A percentile compares a stretch with the other conserved stretches of the same genome.
phyloP scores from a whole-genome alignment of 164 flowering plant genomes.

The Piper betle region DNA sequence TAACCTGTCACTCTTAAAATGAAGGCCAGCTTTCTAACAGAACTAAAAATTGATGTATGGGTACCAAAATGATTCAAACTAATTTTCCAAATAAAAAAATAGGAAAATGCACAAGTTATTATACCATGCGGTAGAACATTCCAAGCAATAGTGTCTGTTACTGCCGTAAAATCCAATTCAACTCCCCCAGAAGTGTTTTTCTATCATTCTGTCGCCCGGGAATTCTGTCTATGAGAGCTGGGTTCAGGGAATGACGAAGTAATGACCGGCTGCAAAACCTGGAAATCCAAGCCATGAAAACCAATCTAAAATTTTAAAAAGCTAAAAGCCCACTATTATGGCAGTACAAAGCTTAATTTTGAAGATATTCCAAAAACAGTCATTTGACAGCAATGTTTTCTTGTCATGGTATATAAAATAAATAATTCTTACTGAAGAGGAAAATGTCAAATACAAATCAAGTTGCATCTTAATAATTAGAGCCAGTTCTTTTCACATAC shows the following conservation, averaged over 20 bases:
- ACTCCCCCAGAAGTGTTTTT: slow-evolving; percentile 87
- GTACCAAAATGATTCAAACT: too few relatives aligned
- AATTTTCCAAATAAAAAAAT: not conserved
- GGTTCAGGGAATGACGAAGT: slow-evolving; percentile 60
- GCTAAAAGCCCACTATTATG: not conserved
- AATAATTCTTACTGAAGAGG: too few relatives aligned
- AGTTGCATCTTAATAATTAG: too few relatives aligned
- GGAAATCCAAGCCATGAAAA: slow-evolving; percentile 1
- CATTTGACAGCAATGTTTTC: not conserved
- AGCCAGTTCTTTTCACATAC: too few relatives aligned
- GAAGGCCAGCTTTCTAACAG: too few relatives aligned
- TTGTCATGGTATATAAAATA: too few relatives aligned
- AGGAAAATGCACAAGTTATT: not conserved
- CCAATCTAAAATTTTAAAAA: not conserved
- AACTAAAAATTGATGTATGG: too few relatives aligned
- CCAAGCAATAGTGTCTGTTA: slow-evolving; percentile 99
- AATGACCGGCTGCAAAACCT: slow-evolving; percentile 87
- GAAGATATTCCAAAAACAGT: not conserved
- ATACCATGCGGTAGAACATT: slow-evolving; percentile 99
- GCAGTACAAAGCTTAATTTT: too few relatives aligned
- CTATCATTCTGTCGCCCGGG: slow-evolving; percentile 98
- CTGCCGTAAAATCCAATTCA: slow-evolving; percentile 99
- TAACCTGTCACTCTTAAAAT: too few relatives aligned
- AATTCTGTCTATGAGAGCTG: slow-evolving; percentile 71
- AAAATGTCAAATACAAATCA: not conserved